phyloP scores from a whole-genome alignment of 441 rosid species.

The Populus tomentosa region DNA sequence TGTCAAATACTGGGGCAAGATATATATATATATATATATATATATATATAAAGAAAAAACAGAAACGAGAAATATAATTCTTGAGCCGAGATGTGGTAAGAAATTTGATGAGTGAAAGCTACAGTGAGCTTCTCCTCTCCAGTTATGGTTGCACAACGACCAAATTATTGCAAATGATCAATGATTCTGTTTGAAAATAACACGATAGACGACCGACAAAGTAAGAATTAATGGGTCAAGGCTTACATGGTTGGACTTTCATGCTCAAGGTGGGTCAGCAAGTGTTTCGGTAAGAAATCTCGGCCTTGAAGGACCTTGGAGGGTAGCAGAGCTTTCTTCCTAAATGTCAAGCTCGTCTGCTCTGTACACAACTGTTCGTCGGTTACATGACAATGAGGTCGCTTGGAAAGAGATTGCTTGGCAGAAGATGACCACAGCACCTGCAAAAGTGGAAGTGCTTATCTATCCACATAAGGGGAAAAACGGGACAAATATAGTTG shows the following conservation, averaged over 20 bases:
- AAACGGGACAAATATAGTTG: background rate
- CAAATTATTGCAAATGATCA: no score
- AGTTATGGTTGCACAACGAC: background rate
- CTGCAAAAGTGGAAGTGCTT: background rate
- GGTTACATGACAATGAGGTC: background rate
- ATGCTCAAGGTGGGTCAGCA: background rate
- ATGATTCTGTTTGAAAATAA: no score
- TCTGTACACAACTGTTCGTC: constrained; percentile 2
- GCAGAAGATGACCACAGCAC: background rate
- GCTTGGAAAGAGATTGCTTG: background rate
- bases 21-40: no score
- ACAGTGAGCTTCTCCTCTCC: background rate
- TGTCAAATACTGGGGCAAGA: background rate
- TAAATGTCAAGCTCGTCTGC: background rate
- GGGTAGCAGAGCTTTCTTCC: background rate
- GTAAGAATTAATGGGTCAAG: background rate
- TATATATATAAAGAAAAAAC: no score
- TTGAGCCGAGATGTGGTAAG: background rate
- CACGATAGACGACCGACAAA: background rate
- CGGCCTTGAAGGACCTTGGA: background rate
- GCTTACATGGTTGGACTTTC: background rate
- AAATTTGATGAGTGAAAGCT: background rate
- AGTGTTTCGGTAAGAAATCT: background rate
- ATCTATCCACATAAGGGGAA: no score
- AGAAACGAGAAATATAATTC: background rate